Evolutionary conservation across 2,329 filamentous ascomycete genomes (phyloP), one percentile per base, ranked within the genome.

Genomic region (Rasamsonia emersonii): DNA sequence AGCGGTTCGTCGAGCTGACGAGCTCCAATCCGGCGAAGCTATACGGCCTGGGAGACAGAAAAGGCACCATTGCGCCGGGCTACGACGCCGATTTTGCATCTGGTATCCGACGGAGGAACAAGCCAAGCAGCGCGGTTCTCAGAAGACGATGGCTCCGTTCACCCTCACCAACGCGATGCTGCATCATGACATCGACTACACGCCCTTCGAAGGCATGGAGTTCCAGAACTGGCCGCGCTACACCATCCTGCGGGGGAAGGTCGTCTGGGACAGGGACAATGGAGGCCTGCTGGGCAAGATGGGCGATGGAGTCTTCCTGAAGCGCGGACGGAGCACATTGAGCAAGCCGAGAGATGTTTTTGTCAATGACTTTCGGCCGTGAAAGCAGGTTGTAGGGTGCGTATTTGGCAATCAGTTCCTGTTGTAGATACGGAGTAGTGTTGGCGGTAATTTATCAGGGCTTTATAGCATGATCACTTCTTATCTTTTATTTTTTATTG

Each of bases 141-240:
- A 26, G 18, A 18, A 28, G 3, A 50, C 24, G 9, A 33, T 33
- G 31, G 47, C 66, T 10, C 49, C n/a, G n/a, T n/a, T n/a, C n/a
- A n/a, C n/a, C n/a, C n/a, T n/a, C n/a, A n/a, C n/a, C n/a, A n/a
- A 77, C 42, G 54, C 57, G 4, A 67, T 69, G 53, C 48, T 79
- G 40, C 73, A 79, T 50, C 75, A 79, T 46, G 63, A 72, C 37
- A 67, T 75, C 2, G 74, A 79, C 43, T 77, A 78, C 44, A 77
- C 74, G 6, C 74, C 75, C 0, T 79, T 70, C 41, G 73, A 78
- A 46, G 73, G 73, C 0, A 61, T 59, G 27, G 54, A 46, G 10
- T 45, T 79, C 20, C 61, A 59, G 16, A 73, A 78, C 35, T 79
- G 75, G 74, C 74, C 74, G 9, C 59, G 74, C n/a, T 77, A 71